Evolutionary conservation across 2,329 filamentous ascomycete species (phyloP).

Genomic region (Penicillium sclerotigenum): DNA sequence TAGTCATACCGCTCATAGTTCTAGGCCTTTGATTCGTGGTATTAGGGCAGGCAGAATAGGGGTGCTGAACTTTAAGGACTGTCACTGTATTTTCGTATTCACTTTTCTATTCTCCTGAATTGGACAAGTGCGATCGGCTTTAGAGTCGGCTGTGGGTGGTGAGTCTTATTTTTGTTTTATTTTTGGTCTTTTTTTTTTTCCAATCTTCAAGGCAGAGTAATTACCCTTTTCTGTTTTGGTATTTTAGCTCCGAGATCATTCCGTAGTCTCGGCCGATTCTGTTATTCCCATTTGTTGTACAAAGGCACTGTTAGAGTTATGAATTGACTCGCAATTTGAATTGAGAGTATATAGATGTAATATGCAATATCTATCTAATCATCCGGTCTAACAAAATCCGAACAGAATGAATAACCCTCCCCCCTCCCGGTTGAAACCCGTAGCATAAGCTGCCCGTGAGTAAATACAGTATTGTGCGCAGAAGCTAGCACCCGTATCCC

Average conservation of each 20-base stretch:
- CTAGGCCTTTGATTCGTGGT: too few species aligned
- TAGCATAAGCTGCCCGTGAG: neutral
- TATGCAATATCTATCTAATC: neutral
- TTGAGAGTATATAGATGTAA: neutral
- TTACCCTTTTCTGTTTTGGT: neutral
- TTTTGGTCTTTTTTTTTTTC: neutral
- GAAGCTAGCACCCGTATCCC: neutral
- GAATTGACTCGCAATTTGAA: neutral
- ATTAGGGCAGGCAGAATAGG: too few species aligned
- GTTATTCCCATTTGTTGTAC: too few species aligned
- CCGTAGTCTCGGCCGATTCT: neutral
- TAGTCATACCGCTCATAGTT: too few species aligned
- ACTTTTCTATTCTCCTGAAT: neutral
- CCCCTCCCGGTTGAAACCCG: neutral
- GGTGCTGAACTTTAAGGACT: too few species aligned
- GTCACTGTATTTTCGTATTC: too few species aligned
- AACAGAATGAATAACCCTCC: neutral
- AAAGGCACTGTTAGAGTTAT: too few species aligned
- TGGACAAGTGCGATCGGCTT: neutral
- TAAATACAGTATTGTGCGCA: neutral
- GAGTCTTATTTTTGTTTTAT: neutral
- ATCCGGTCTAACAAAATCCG: neutral
- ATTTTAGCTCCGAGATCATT: neutral
- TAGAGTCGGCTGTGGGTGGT: too few species aligned
- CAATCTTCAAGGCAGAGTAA: neutral